These are phyloP conservation scores for Jaenimonas drosophilae DNA, from an alignment of 208 protist species.

Conservation along the genomic window DNA sequence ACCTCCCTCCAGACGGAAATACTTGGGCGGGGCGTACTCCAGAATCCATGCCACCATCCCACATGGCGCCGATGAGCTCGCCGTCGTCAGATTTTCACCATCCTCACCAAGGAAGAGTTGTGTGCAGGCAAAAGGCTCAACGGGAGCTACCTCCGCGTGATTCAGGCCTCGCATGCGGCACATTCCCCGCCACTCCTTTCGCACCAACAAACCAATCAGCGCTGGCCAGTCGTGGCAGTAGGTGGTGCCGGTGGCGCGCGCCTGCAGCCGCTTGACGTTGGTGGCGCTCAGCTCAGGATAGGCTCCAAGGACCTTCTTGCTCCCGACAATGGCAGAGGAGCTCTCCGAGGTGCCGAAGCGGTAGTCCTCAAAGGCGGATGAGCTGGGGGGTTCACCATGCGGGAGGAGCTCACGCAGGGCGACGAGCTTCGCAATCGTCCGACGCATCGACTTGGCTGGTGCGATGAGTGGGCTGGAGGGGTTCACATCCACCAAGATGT, in stretches of 20 bases:
- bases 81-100: constrained; percentile 15
- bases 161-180: constrained; percentile 19
- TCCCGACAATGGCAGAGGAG: neutral
- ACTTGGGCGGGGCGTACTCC: constrained; percentile 87
- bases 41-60: constrained; percentile 96
- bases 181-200: constrained; percentile 65
- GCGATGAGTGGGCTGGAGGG: constrained; percentile 5
- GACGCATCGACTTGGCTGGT: neutral
- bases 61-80: constrained; percentile 12
- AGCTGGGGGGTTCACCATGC: neutral
- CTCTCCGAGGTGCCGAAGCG: neutral
- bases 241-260: constrained; percentile 79
- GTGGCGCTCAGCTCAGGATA: constrained; percentile 57
- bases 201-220: constrained; percentile 82
- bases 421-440: constrained; percentile 11
- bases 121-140: constrained; percentile 15
- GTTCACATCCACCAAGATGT: constrained; percentile 27
- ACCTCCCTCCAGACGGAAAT: constrained; percentile 31
- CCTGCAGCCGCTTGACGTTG: constrained; percentile 79
- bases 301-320: constrained; percentile 27
- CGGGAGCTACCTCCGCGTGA: constrained; percentile 17
- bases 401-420: constrained; percentile 14
- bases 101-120: constrained; percentile 40
- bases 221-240: constrained; percentile 95
- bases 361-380: neutral